A percentile compares a stretch with the other conserved stretches of the same genome.
Conservation (phyloP, 2,329 filamentous ascomycete species). For the Ascochyta pisi region DNA sequence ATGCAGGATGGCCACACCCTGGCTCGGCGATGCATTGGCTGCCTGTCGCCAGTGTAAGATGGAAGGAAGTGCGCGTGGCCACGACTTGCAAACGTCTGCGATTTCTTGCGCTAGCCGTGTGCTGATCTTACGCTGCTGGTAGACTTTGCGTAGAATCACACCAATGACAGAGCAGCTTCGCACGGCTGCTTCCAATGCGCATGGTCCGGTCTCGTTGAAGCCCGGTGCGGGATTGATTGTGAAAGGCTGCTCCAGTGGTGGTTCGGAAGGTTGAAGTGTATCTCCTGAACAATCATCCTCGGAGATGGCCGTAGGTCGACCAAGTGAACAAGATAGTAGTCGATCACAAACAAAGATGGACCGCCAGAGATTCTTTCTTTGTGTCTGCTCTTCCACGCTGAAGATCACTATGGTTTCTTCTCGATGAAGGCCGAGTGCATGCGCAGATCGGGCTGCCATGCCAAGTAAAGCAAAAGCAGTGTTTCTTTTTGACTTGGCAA, state of each 20-base stretch:
- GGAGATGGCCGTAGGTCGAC: slow-evolving; percentile 66
- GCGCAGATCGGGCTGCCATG: slow-evolving; percentile 67
- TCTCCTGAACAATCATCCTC: slow-evolving; percentile 67
- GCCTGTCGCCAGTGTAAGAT: slow-evolving; percentile 61
- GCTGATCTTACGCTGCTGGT: slow-evolving; percentile 66
- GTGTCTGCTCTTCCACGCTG: slow-evolving; percentile 52
- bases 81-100: slow-evolving; percentile 60
- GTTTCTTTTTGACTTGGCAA: slow-evolving; percentile 67
- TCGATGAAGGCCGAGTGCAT: slow-evolving; percentile 68
- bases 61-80: slow-evolving; percentile 58
- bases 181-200: slow-evolving; percentile 63
- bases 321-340: slow-evolving; percentile 68
- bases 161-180: slow-evolving; percentile 66
- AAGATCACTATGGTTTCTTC: slow-evolving; percentile 66
- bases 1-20: slow-evolving; percentile 67
- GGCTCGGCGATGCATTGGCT: slow-evolving; percentile 53
- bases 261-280: slow-evolving; percentile 45
- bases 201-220: slow-evolving; percentile 46
- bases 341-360: slow-evolving; percentile 70
- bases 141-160: slow-evolving; percentile 64
- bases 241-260: slow-evolving; percentile 29
- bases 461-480: slow-evolving; percentile 69
- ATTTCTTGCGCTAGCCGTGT: slow-evolving; percentile 65
- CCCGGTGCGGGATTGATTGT: slow-evolving; percentile 21
- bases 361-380: slow-evolving; percentile 67